Evolutionary conservation across 768 basidiomycete species (phyloP), one percentile per base, ranked within the genome.

Genomic region (Collybia nuda): DNA sequence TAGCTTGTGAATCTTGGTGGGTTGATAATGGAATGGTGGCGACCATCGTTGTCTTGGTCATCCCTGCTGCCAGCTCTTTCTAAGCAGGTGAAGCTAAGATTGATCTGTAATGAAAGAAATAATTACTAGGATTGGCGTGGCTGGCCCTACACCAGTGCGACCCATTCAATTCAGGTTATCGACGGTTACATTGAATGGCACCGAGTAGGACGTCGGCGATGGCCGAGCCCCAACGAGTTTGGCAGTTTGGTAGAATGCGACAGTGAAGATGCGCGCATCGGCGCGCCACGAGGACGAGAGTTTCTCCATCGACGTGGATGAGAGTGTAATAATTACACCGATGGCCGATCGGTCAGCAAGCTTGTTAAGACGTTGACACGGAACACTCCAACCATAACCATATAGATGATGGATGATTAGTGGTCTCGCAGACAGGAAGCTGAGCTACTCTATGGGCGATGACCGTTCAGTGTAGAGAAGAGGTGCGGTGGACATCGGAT

Each of bases 301-400:
- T 32, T 29, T 12, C 14, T 40, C 38, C 22, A 48, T 40, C 17
- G 39, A 40, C 37, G 11, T 9, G 39, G 12, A 44, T 44, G 49
- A 23, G 19, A n/a, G 17, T 8, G 46, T 32, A 44, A 28, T 50
- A 21, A 43, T 50, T 26, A 50, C 21, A 51, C 50, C 50, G 50
- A 51, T 51, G 50, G 36, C 50, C 50, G 50, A 51, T 44, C 43
- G 24, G 48, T 50, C 23, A 41, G 32, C 32, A 32, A 32, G 2
- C 6, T 32, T 3, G 32, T 32, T 32, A 9, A 11, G 32, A 32
- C 9, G 32, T 32, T 32, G 32, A 4, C 32, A 32, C 32, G 32
- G 12, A 32, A 11, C 12, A 32, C 14, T 2, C 12, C 14, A 14
- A 11, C 9, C 32, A 28, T 18, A 40, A 18, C 39, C n/a, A n/a